These are phyloP conservation scores for Vachellia collinsii DNA, from an alignment of 306 rosid genomes.

Conservation along the genomic window DNA sequence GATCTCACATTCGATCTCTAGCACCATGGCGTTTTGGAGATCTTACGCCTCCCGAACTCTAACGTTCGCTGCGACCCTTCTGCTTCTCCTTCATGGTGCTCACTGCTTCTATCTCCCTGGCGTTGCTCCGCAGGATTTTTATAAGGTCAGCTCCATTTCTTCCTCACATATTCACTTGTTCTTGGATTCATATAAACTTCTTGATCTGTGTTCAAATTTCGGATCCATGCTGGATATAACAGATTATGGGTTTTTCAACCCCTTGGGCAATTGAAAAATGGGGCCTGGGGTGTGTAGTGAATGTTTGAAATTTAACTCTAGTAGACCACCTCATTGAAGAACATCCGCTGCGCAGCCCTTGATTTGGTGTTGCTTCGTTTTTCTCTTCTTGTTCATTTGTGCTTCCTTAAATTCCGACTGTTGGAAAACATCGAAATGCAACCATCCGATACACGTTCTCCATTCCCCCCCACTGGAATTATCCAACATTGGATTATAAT, in stretches of 20 bases:
- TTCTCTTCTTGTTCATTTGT: background rate
- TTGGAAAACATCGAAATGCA: background rate
- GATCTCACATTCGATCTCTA: conserved; percentile 36
- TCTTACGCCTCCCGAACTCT: conserved; percentile 41
- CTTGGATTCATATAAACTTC: conserved; percentile 4
- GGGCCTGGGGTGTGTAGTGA: background rate
- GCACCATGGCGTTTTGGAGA: conserved; percentile 84
- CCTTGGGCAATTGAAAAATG: background rate
- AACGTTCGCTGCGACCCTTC: conserved; percentile 47
- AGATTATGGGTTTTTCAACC: background rate
- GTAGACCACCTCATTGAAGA: conserved; percentile 7
- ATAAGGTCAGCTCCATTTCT: conserved; percentile 56
- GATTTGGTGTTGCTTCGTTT: background rate
- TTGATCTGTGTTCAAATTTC: conserved; percentile 48
- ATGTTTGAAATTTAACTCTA: background rate
- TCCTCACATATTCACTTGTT: background rate
- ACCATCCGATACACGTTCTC: conserved; percentile 4
- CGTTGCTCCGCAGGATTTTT: conserved; percentile 95
- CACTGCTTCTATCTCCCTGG: conserved; percentile 93
- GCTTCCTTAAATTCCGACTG: background rate
- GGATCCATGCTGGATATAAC: conserved; percentile 49
- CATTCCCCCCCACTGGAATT: background rate
- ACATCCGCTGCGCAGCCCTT: background rate
- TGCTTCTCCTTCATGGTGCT: conserved; percentile 62
- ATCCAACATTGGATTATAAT: background rate